Evolutionary conservation across 2,329 filamentous ascomycete genomes (phyloP), one percentile per base, ranked within the genome.

Genomic region (Claviceps digitariae): DNA sequence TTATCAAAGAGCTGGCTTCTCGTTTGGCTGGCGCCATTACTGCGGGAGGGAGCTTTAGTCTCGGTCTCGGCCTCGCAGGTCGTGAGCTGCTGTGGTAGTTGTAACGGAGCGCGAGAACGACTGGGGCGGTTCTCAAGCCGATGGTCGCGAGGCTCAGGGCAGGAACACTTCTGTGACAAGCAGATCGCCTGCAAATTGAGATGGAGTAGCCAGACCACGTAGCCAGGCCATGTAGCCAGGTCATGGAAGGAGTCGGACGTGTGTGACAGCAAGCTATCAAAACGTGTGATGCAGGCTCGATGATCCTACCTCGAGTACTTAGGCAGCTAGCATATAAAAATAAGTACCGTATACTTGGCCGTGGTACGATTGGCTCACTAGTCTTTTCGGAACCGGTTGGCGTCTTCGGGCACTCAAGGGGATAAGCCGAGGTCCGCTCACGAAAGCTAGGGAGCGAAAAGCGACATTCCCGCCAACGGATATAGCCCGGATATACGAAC

Each of bases 1-100:
- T 52, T 44, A 61, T 66, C 53, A 36, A 3, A 25, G 50, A 43
- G 46, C 52, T 52, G 48, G 48, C 48, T 17, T 52, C 38, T 52
- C 54, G 58, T 58, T 46, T 43, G 40, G 45, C 44, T 27, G 53
- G 36, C 25, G 52, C 46, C 52, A 58, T 50, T 27, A 46, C 43
- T 15, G 49, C 13, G 47, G 31, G 17, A 38, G 21, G 25, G 38
- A 12, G 44, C 15, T 29, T 46, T 4, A 20, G 29, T 6, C 21
- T 43, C 10, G 13, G 36, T 23, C 7, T 48, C 17, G 27, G 23
- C 31, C 9, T 38, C 12, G 43, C 17, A 17, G 20, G 38, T 20
- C 13, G 46, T 40, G 57, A 53, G 31, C 43, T 54, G 41, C 50
- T 17, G 54, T 25, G 51, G 25, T 29, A 4, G 31, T 23, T 29